Evolutionary conservation across 164 flowering plant genomes (phyloP).

Genomic region (Vitis rotundifolia): DNA sequence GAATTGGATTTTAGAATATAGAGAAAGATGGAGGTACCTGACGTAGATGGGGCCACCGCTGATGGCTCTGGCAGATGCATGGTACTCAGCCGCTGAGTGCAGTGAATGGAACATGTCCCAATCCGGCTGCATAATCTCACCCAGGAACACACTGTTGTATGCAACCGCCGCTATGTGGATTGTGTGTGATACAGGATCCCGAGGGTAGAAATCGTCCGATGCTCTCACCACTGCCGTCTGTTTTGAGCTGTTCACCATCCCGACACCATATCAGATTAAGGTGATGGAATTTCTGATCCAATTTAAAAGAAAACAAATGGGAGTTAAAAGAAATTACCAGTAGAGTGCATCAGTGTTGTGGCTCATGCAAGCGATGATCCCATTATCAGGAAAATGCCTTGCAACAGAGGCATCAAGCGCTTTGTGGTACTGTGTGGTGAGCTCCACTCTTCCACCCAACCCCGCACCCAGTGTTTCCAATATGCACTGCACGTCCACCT

Average conservation of each 20-base stretch:
- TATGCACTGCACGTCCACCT: conserved; percentile 93
- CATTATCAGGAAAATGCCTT: conserved; percentile 79
- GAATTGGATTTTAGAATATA: not conserved
- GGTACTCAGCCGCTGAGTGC: conserved; percentile 92
- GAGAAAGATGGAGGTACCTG: conserved; percentile 39
- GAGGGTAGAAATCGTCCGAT: conserved; percentile 93
- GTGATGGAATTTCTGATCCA: not conserved
- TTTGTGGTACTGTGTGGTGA: conserved; percentile 79
- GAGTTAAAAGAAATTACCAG: conserved; percentile 39
- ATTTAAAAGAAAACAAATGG: not conserved
- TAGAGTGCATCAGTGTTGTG: conserved; percentile 85
- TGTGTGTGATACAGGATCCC: conserved; percentile 89
- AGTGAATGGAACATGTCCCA: conserved; percentile 99
- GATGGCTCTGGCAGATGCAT: conserved; percentile 92
- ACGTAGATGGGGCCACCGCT: conserved; percentile 97
- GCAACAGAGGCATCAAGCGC: conserved; percentile 88
- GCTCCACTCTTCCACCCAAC: conserved; percentile 85
- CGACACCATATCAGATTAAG: not conserved
- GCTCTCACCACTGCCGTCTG: conserved; percentile 93
- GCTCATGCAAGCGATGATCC: conserved; percentile 94
- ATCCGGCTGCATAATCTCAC: conserved; percentile 95
- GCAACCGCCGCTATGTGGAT: conserved; percentile 96
- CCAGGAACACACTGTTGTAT: conserved; percentile 86
- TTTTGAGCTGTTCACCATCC: conserved; percentile 54
- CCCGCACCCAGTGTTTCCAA: conserved; percentile 88